These are phyloP conservation scores for Extremus antarcticus DNA, from an alignment of 495 filamentous ascomycete genomes.

Conservation along the genomic window DNA sequence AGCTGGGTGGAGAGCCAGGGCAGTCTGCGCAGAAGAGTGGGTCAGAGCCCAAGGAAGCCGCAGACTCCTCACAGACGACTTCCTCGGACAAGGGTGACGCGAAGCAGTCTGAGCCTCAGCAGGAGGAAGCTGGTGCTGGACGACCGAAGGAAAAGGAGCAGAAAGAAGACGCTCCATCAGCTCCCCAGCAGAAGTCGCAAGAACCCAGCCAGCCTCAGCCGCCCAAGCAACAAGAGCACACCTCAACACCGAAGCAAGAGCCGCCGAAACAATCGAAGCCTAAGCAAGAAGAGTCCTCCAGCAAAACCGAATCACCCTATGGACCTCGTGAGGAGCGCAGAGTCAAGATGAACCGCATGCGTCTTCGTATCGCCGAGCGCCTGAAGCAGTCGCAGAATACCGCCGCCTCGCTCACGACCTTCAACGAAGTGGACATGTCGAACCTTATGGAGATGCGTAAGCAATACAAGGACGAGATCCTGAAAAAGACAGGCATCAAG, in stretches of 20 bases:
- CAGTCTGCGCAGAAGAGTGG: constrained; percentile 37
- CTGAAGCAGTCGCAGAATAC: constrained; percentile 99
- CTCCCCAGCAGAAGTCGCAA: constrained; percentile 22
- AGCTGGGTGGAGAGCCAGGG: constrained; percentile 57
- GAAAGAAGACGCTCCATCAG: constrained; percentile 3
- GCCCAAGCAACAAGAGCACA: constrained; percentile 32
- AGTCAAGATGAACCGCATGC: constrained; percentile 99
- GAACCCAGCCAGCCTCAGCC: constrained; percentile 22
- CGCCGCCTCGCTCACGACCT: constrained; percentile 91
- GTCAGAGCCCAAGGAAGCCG: constrained; percentile 49
- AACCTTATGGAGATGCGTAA: constrained; percentile 94
- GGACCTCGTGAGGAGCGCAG: constrained; percentile 82
- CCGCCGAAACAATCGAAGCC: constrained; percentile 33
- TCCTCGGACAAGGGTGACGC: constrained; percentile 39
- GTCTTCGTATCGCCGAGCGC: constrained; percentile 89
- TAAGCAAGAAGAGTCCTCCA: constrained; percentile 26
- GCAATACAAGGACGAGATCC: constrained; percentile 86
- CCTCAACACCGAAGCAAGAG: constrained; percentile 25
- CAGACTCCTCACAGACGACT: constrained; percentile 45
- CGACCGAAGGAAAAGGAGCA: constrained; percentile 28
- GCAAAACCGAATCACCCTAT: constrained; percentile 38
- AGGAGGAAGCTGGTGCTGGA: background rate
- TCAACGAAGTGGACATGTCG: constrained; percentile 99
- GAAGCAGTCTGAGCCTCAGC: constrained; percentile 9
- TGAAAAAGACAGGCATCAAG: constrained; percentile 95